Percentiles rank a stretch among this genome's conserved stretches.
These are phyloP conservation scores for Iodosphaeria phyllophila DNA, from an alignment of 2,329 filamentous ascomycete species.

Conservation along the genomic window DNA sequence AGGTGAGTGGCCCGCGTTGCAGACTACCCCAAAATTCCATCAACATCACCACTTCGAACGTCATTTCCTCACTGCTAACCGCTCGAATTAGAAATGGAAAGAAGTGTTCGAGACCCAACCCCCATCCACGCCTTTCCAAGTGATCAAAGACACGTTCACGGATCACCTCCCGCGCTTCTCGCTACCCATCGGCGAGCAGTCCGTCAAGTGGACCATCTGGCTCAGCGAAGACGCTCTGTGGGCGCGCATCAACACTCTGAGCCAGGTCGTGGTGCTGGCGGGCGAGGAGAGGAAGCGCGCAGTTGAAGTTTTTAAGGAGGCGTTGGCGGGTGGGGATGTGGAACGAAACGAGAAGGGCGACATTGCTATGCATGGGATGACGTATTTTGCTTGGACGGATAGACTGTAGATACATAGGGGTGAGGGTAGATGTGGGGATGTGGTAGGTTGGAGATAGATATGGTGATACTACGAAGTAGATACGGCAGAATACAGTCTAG, in stretches of 20 bases:
- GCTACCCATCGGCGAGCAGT: slow-evolving; percentile 38
- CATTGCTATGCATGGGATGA: slow-evolving; percentile 44
- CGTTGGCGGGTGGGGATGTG: slow-evolving; percentile 30
- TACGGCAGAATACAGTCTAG: too few species aligned
- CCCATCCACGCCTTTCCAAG: slow-evolving; percentile 29
- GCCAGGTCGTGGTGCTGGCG: slow-evolving; percentile 43
- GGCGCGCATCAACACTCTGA: slow-evolving; percentile 45
- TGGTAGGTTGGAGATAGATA: not conserved
- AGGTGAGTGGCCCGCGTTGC: slow-evolving; percentile 9
- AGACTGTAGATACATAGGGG: slow-evolving; percentile 14
- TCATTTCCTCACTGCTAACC: too few species aligned
- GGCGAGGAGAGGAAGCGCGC: slow-evolving; percentile 29
- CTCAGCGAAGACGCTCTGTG: slow-evolving; percentile 40
- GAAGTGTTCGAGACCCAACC: slow-evolving; percentile 43
- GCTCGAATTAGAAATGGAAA: slow-evolving; percentile 40
- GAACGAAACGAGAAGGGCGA: slow-evolving; percentile 41
- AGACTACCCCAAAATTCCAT: too few species aligned
- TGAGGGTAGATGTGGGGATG: not conserved
- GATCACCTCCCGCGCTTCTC: slow-evolving; percentile 31
- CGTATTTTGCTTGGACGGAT: slow-evolving; percentile 43
- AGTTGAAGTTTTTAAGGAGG: slow-evolving; percentile 30
- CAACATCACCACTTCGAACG: too few species aligned
- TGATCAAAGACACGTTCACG: slow-evolving; percentile 22
- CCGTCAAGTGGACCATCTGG: slow-evolving; percentile 36
- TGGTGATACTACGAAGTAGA: too few species aligned